phyloP scores from a whole-genome alignment of 805 yeast species.

The Wickerhamomyces pijperi region DNA sequence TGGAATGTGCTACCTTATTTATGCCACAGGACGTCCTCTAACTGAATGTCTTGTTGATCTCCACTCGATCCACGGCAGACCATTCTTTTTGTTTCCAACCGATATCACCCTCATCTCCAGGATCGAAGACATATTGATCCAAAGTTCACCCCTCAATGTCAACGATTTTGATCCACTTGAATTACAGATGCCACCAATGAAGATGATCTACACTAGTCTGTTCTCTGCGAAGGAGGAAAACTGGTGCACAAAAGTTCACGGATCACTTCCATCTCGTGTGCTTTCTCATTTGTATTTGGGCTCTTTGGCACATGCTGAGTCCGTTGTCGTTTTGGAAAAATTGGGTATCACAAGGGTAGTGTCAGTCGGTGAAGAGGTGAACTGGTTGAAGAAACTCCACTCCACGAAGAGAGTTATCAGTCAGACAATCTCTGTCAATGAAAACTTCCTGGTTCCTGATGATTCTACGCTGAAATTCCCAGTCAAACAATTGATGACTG shows the following conservation, averaged over 20 bases:
- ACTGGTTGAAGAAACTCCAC: constrained; percentile 37
- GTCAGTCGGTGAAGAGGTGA: constrained; percentile 73
- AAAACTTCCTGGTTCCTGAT: constrained; percentile 10
- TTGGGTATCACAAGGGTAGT: constrained; percentile 67
- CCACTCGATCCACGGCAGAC: constrained; percentile 57
- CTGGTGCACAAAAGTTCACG: constrained; percentile 27
- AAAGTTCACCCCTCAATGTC: constrained; percentile 39
- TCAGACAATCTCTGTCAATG: constrained; percentile 3
- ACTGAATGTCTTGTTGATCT: constrained; percentile 57
- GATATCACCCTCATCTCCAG: constrained; percentile 60
- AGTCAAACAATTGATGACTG: constrained; percentile 32
- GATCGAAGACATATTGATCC: constrained; percentile 49
- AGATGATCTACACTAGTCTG: constrained; percentile 23
- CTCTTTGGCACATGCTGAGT: constrained; percentile 70
- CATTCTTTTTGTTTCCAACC: constrained; percentile 72
- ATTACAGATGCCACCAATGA: constrained; percentile 14
- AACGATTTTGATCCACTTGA: constrained; percentile 5
- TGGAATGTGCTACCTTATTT: constrained; percentile 60
- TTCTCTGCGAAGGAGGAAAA: constrained; percentile 17
- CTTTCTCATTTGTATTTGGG: constrained; percentile 81
- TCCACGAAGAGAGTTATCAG: constrained; percentile 6
- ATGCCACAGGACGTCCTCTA: constrained; percentile 45
- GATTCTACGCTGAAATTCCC: constrained; percentile 8
- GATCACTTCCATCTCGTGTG: constrained; percentile 77
- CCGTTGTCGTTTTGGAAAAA: constrained; percentile 46